Base-by-base conservation (phyloP, 176 grass and related monocot genomes). In the Musa acuminata region DNA sequence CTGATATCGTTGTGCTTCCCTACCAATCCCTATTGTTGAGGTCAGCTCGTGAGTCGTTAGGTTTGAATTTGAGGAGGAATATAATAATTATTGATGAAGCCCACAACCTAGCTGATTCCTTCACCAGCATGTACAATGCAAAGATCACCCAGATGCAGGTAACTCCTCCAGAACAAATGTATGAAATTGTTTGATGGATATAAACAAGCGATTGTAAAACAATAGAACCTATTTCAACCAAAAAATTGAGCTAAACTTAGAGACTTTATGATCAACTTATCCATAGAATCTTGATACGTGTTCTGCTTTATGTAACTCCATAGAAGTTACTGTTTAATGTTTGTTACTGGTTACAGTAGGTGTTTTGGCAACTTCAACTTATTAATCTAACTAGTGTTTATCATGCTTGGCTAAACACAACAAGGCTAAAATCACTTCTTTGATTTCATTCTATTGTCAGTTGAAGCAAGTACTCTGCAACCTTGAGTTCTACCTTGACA, bases 41-140 rank as follows among this genome's bases (percentile, higher is more conserved):
- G 73, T 90, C 90, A 24, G 94, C 94, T 79, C 84, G 94, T 81
- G 94, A 97, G 69, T 93, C 87, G 23, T 84, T 97, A 86, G 87
- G 90, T 65, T 35, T 97, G 82, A 88, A 93, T 83, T 80, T 97
- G 58, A 93, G 87, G 80, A 84, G 90, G 51, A 93, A 81, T 83
- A 75, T 97, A 83, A 82, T 97, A 74, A 90, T 97, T 82, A 93
- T 97, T 83, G 94, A 97, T 75, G 94, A 97, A 75, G 87, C 94
- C 67, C 94, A 97, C 82, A 97, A 97, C 65, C 58, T 97, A 74
- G 87, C 86, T 25, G 93, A 97, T 73, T 89, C 77, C 12, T 75
- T 97, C 20, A 91, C 85, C 78, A 90, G 75, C 75, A 97, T 97
- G 90, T 91, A 93, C 74, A 93, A 97, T 77, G 90, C 90, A 75